Conservation (phyloP, 2,329 filamentous ascomycete genomes). For the Cladobotryum mycophilum region DNA sequence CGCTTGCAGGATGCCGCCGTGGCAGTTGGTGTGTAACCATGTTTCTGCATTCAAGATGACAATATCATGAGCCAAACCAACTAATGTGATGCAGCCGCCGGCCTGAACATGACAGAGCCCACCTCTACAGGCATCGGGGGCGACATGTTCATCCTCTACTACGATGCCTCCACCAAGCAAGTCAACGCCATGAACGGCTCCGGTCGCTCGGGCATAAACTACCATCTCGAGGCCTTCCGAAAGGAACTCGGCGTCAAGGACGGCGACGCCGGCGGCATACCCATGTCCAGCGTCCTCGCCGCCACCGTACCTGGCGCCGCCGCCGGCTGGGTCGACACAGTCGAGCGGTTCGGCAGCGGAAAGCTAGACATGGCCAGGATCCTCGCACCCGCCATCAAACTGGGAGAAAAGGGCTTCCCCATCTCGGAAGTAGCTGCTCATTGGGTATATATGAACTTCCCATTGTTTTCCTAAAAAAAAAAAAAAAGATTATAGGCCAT, state of each 20-base stretch:
- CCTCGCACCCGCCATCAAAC: constrained; percentile 71
- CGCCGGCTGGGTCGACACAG: constrained; percentile 86
- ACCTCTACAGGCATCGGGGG: constrained; percentile 91
- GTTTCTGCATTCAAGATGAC: not conserved
- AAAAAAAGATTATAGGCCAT: too few species aligned
- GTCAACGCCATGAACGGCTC: constrained; percentile 88
- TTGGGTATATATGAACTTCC: constrained; percentile 50
- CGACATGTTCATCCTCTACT: constrained; percentile 95
- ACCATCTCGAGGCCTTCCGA: constrained; percentile 63
- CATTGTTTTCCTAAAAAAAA: not conserved
- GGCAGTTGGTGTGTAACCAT: constrained; percentile 59
- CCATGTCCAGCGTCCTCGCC: constrained; percentile 68
- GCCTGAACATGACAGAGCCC: constrained; percentile 88
- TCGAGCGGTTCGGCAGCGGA: constrained; percentile 84
- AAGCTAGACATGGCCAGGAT: constrained; percentile 72
- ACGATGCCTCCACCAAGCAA: constrained; percentile 73
- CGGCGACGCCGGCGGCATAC: constrained; percentile 55
- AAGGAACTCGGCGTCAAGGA: constrained; percentile 60
- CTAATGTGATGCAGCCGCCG: constrained; percentile 58
- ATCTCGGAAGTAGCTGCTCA: constrained; percentile 72
- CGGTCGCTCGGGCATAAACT: constrained; percentile 68
- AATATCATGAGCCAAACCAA: not conserved
- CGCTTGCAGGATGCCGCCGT: constrained; percentile 78
- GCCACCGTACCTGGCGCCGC: constrained; percentile 86
- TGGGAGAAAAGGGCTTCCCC: constrained; percentile 85